Base-by-base conservation (phyloP, 2,329 filamentous ascomycete species). In the Cladosporium velox region DNA sequence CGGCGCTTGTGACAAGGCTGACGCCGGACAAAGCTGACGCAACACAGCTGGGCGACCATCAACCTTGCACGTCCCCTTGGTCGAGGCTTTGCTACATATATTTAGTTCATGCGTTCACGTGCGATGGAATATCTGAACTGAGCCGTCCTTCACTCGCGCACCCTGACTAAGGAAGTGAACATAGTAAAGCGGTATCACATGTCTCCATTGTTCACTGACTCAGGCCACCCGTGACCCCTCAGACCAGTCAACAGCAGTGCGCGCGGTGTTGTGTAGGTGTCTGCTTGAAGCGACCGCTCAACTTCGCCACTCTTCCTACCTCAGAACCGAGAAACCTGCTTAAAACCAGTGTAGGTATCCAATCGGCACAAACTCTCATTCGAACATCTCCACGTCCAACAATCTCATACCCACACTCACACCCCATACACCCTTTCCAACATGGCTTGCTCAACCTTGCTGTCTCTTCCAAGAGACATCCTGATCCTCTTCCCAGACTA, bases 401-500 rank as follows among this genome's bases (percentile, higher is more conserved):
- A 24, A 47, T 12, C 41, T 47, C 41, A 47, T 0, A 24, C 41
- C 12, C 4, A 44, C 38, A 44, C 41, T 24, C 4, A 44, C 38
- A 44, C 12, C n/a, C 6, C n/a, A 21, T 34, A 8, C 15, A 30
- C 18, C 8, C 10, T 5, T 12, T 14, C 8, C 8, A 58, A 15
- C 8, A 58, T 58, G 55, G 2, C n/a, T 18, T 41, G 30, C 21
- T 28, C 32, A 66, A 52, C 66, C 66, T 24, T 67, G n/a, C 57
- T 60, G 18, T 47, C 28, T 62, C 65, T 72, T 14, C 67, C 71
- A 30, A 24, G 62, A 28, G 71, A 72, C 51, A 59, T 72, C 32
- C 66, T 72, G 24, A 44, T 68, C 38, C 38, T 66, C 18, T 67
- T 74, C 18, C 69, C 69, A 24, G 59, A 65, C 7, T 71, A 68